Percentiles rank a stretch among this genome's conserved stretches.
phyloP scores from a whole-genome alignment of 306 rosid species.

The Dicorynia guianensis region DNA sequence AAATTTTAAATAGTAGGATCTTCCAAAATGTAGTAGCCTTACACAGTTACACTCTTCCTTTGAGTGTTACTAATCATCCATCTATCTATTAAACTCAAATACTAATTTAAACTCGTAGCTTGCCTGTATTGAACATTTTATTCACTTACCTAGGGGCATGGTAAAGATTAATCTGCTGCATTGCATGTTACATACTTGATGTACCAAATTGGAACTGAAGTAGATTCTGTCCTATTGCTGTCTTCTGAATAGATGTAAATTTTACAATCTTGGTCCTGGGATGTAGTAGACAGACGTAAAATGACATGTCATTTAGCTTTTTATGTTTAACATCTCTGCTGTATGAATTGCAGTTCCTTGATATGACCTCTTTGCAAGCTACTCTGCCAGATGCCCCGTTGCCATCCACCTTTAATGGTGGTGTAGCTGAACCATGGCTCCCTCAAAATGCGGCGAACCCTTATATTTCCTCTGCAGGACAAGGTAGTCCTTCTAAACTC shows the following conservation, averaged over 20 bases:
- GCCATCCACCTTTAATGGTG: constrained; percentile 62
- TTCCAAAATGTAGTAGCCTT: not conserved
- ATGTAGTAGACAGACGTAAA: not conserved
- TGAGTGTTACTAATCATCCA: not conserved
- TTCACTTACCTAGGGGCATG: not conserved
- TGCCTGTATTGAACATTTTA: not conserved
- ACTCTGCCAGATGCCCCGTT: constrained; percentile 72
- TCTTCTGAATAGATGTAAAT: not conserved
- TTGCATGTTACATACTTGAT: too few species aligned
- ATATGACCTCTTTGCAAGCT: constrained; percentile 75
- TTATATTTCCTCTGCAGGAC: constrained; percentile 66
- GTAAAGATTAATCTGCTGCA: not conserved
- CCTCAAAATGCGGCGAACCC: constrained; percentile 63
- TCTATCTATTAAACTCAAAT: not conserved
- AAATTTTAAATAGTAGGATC: not conserved
- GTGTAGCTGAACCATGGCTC: constrained; percentile 76
- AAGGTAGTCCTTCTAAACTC: constrained; percentile 56
- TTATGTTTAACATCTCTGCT: constrained; percentile 12
- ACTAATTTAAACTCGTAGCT: not conserved
- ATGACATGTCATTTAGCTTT: not conserved
- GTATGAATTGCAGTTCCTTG: constrained; percentile 68
- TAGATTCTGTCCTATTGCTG: not conserved
- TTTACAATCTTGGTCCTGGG: not conserved
- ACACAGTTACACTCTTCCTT: not conserved
- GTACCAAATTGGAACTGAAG: not conserved